Conservation (phyloP, 176 grass and related monocot genomes). For the Hordeum marinum region DNA sequence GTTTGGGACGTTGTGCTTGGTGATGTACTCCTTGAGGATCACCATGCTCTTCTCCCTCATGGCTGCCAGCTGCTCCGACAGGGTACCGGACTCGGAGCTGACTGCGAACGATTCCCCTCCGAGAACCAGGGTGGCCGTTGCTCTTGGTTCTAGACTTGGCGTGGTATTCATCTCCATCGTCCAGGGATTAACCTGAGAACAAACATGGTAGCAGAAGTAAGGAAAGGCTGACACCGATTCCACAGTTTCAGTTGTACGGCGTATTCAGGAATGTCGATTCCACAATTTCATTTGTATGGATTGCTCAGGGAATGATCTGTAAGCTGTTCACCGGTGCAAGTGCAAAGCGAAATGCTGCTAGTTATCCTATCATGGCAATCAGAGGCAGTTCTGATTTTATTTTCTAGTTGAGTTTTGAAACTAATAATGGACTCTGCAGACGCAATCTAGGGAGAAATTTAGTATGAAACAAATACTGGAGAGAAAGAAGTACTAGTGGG, state of each 20-base stretch:
- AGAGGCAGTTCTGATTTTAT: neutral
- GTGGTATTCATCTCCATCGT: slow-evolving; percentile 29
- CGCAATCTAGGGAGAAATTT: neutral
- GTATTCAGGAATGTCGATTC: neutral
- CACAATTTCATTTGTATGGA: neutral
- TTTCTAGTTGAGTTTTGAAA: too few relatives aligned
- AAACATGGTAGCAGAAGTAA: neutral
- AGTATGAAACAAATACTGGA: neutral
- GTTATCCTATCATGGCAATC: neutral
- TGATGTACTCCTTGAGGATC: slow-evolving; percentile 81
- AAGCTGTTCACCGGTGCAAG: neutral
- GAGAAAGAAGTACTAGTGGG: neutral
- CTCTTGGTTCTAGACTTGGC: slow-evolving; percentile 6
- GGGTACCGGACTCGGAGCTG: slow-evolving; percentile 42
- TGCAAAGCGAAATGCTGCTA: neutral
- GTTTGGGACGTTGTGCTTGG: slow-evolving; percentile 55
- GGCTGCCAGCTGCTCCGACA: slow-evolving; percentile 59
- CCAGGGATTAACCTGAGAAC: slow-evolving; percentile 1
- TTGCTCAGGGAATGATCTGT: neutral
- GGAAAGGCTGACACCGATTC: neutral
- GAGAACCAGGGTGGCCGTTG: slow-evolving; percentile 57
- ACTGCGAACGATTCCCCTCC: slow-evolving; percentile 46
- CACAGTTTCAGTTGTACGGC: neutral
- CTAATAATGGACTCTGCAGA: too few relatives aligned
- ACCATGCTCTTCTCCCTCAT: slow-evolving; percentile 87